These are phyloP conservation scores for Arthrobotrys sphaeroides DNA, from an alignment of 2,329 filamentous ascomycete genomes.

Conservation along the genomic window DNA sequence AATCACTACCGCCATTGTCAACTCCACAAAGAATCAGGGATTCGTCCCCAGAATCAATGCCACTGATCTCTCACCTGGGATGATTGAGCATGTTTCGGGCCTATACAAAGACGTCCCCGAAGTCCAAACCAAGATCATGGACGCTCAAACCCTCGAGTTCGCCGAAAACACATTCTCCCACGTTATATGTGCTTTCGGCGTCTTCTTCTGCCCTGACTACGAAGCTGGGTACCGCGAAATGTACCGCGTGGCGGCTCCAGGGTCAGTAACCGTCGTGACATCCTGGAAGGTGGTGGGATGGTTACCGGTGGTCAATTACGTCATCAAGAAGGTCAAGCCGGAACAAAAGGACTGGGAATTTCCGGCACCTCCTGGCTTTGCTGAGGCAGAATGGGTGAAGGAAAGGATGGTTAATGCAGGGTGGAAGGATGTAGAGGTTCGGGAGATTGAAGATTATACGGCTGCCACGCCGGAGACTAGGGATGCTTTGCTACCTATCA, in stretches of 20 bases:
- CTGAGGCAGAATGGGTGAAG: conserved; percentile 25
- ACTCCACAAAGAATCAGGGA: conserved; percentile 6
- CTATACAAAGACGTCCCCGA: conserved; percentile 16
- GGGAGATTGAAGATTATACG: conserved; percentile 31
- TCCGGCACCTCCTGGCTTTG: conserved; percentile 38
- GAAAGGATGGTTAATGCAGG: conserved; percentile 27
- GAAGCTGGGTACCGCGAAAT: conserved; percentile 44
- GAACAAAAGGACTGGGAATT: conserved; percentile 33
- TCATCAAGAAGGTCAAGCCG: conserved; percentile 30
- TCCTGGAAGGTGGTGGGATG: conserved; percentile 48
- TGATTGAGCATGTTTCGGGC: conserved; percentile 16
- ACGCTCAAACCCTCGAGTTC: conserved; percentile 32
- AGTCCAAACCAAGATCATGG: conserved; percentile 37
- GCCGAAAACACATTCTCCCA: conserved; percentile 44
- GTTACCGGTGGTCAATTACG: conserved; percentile 24
- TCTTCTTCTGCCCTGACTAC: conserved; percentile 50
- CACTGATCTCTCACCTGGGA: conserved; percentile 42
- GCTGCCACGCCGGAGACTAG: background rate
- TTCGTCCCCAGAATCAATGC: conserved; percentile 30
- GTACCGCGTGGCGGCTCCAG: conserved; percentile 48
- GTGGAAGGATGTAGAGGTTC: conserved; percentile 41
- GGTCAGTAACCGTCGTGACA: conserved; percentile 32
- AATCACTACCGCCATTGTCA: conserved; percentile 34
- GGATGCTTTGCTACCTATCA: conserved; percentile 8
- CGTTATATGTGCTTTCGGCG: conserved; percentile 40